Evolutionary conservation across 768 basidiomycete genomes (phyloP).

Genomic region (Pleurotus sapidus): DNA sequence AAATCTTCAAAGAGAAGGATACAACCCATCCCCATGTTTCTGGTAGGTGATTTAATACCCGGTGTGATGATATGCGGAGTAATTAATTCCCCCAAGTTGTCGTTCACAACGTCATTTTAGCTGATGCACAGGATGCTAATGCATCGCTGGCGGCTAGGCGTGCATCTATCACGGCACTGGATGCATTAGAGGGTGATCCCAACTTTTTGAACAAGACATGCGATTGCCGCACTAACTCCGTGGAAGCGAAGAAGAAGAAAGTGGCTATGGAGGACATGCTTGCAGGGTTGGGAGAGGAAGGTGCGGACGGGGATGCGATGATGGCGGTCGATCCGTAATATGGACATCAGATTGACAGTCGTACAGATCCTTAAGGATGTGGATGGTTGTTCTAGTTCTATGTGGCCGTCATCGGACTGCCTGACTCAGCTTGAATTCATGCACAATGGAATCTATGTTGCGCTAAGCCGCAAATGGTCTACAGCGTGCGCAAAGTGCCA

Average conservation of each 20-base stretch:
- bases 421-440: too few relatives aligned
- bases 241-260: constrained; percentile 31
- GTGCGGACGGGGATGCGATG: not conserved
- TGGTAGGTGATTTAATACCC: constrained; percentile 35
- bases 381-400: too few relatives aligned
- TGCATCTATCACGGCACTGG: constrained; percentile 64
- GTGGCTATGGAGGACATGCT: constrained; percentile 25
- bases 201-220: constrained; percentile 62
- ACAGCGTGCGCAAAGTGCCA: too few relatives aligned
- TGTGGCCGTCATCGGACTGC: too few relatives aligned
- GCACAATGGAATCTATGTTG: too few relatives aligned
- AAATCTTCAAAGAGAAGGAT: constrained; percentile 49
- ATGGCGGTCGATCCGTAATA: not conserved
- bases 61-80: constrained; percentile 4
- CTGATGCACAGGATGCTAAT: constrained; percentile 51
- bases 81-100: constrained; percentile 42
- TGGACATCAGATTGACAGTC: too few relatives aligned
- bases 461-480: too few relatives aligned
- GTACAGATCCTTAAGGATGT: too few relatives aligned
- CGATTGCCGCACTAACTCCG: constrained; percentile 53
- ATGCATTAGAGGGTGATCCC: constrained; percentile 63
- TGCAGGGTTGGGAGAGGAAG: constrained; percentile 20
- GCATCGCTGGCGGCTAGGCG: constrained; percentile 53
- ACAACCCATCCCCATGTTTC: constrained; percentile 41
- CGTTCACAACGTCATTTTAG: constrained; percentile 63